phyloP scores from a whole-genome alignment of 108 stramenopile genomes.

The Cyclotella atomus region DNA sequence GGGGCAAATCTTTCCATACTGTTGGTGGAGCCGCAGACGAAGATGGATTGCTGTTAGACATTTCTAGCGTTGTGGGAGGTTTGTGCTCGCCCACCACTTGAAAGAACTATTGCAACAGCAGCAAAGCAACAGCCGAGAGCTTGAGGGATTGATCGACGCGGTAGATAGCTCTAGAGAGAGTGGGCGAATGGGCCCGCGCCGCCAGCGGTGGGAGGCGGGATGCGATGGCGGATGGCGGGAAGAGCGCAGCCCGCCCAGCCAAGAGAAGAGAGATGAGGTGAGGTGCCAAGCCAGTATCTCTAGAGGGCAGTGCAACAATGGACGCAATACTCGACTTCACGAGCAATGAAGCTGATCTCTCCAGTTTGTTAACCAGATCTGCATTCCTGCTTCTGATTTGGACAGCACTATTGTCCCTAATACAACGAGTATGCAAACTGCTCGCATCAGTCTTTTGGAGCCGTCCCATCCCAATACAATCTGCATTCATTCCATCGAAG shows the following conservation, averaged over 20 bases:
- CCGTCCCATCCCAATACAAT: conserved; percentile 19
- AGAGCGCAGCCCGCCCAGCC: too few species aligned
- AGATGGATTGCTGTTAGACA: too few species aligned
- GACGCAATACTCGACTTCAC: not conserved
- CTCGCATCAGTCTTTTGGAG: conserved; percentile 25
- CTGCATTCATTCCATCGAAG: conserved; percentile 29
- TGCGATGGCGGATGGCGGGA: too few species aligned
- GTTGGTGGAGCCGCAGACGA: not conserved
- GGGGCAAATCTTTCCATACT: conserved; percentile 66
- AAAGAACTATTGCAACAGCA: too few species aligned
- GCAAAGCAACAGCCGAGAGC: too few species aligned
- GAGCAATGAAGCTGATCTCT: not conserved
- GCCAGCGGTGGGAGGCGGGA: too few species aligned
- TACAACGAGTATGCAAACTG: not conserved
- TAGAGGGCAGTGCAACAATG: not conserved
- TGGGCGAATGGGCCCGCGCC: too few species aligned
- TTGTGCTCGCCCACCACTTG: too few species aligned
- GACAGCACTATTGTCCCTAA: conserved; percentile 9
- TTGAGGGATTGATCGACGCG: too few species aligned
- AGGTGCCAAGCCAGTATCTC: not conserved
- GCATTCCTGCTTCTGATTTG: conserved; percentile 21
- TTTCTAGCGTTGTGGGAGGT: too few species aligned
- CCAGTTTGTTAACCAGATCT: not conserved
- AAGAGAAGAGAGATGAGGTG: too few species aligned
- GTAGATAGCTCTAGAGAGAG: too few species aligned